Evolutionary conservation across 768 basidiomycete species (phyloP).

Genomic region (Auricularia auricula-judae): DNA sequence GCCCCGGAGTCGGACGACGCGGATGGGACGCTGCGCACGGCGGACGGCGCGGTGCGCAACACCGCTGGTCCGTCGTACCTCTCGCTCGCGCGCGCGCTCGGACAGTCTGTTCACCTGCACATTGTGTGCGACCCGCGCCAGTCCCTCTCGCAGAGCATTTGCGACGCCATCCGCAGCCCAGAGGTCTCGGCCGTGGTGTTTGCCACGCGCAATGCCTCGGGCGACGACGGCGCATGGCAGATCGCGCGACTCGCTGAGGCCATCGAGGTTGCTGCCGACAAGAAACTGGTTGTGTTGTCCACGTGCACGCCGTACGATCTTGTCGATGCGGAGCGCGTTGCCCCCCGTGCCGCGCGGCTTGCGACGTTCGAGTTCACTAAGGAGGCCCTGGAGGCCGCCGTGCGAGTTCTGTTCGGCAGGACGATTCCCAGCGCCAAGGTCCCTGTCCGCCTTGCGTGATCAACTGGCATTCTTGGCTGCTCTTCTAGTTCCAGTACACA

Average conservation of each 20-base stretch:
- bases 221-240: conserved; percentile 41
- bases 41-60: conserved; percentile 36
- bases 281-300: conserved; percentile 38
- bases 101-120: conserved; percentile 27
- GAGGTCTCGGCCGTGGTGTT: conserved; percentile 30
- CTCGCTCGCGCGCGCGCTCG: conserved; percentile 33
- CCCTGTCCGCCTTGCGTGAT: conserved; percentile 14
- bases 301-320: conserved; percentile 63
- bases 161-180: conserved; percentile 6
- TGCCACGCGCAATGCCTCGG: conserved; percentile 41
- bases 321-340: conserved; percentile 12
- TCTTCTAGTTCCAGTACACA: no score
- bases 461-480: no score
- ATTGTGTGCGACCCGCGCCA: conserved; percentile 30
- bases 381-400: conserved; percentile 36
- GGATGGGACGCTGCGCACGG: conserved; percentile 22
- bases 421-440: conserved; percentile 14
- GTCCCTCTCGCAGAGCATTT: conserved; percentile 6
- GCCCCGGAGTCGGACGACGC: conserved; percentile 25
- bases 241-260: conserved; percentile 26
- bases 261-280: conserved; percentile 9
- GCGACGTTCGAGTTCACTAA: conserved; percentile 51
- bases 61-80: conserved; percentile 47
- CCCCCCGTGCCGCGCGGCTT: conserved; percentile 22
- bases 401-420: conserved; percentile 33